phyloP scores from a whole-genome alignment of 768 basidiomycete genomes.

The Melanogaster broomeanus region DNA sequence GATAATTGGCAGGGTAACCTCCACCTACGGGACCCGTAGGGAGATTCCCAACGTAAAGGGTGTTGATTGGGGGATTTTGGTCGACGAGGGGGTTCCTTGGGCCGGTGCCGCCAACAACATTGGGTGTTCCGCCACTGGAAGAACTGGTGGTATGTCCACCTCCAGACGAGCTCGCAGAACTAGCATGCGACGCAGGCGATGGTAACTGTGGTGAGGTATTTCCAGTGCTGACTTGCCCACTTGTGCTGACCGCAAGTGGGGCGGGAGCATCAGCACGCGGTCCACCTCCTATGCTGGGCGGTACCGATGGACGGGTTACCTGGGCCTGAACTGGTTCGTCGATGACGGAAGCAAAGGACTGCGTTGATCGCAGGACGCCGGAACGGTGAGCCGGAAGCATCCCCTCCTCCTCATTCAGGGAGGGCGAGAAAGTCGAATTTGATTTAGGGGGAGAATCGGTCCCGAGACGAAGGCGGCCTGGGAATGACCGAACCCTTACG shows the following conservation, averaged over 20 bases:
- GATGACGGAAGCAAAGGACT: slow-evolving; percentile 18
- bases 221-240: slow-evolving; percentile 32
- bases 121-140: slow-evolving; percentile 28
- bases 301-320: slow-evolving; percentile 31
- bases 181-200: slow-evolving; percentile 69
- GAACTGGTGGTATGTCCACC: slow-evolving; percentile 32
- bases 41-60: slow-evolving; percentile 98
- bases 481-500: slow-evolving; percentile 26
- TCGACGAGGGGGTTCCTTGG: slow-evolving; percentile 55
- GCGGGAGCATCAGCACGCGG: slow-evolving; percentile 34
- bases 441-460: slow-evolving; percentile 28
- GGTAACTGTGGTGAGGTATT: slow-evolving; percentile 70
- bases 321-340: slow-evolving; percentile 26
- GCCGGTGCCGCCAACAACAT: slow-evolving; percentile 20
- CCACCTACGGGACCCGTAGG: slow-evolving; percentile 76
- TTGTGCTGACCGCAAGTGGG: slow-evolving; percentile 50
- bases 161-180: slow-evolving; percentile 43
- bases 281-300: slow-evolving; percentile 45
- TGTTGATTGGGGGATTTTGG: slow-evolving; percentile 98
- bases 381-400: slow-evolving; percentile 35
- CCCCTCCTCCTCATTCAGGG: slow-evolving; percentile 29
- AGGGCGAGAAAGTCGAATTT: slow-evolving; percentile 22
- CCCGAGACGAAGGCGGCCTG: slow-evolving; percentile 28
- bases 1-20: slow-evolving; percentile 73
- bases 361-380: slow-evolving; percentile 27